Evolutionary conservation across 2,329 filamentous ascomycete species (phyloP).

Genomic region (Biscogniauxia sp.): DNA sequence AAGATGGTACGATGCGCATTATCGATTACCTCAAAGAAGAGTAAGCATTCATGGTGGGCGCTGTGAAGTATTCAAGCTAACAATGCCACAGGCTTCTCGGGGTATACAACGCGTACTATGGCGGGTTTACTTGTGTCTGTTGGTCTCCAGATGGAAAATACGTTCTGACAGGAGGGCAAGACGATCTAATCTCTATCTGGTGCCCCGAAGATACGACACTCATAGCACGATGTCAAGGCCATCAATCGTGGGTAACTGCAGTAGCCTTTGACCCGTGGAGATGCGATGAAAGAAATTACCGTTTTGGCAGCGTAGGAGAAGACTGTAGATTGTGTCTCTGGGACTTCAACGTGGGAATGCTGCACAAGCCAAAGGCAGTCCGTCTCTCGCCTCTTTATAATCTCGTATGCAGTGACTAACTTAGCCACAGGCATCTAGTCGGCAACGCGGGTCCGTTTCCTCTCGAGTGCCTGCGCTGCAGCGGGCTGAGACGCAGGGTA

Average conservation of each 20-base stretch:
- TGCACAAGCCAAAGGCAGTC: slow-evolving; percentile 84
- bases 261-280: slow-evolving; percentile 97
- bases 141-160: slow-evolving; percentile 98
- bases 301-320: slow-evolving; percentile 94
- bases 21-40: slow-evolving; percentile 91
- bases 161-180: slow-evolving; percentile 90
- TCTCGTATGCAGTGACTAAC: neutral
- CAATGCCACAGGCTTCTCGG: slow-evolving; percentile 65
- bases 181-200: slow-evolving; percentile 96
- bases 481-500: slow-evolving; percentile 61
- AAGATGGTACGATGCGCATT: slow-evolving; percentile 85
- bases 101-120: slow-evolving; percentile 88
- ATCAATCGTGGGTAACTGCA: slow-evolving; percentile 91
- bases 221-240: slow-evolving; percentile 89
- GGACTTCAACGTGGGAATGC: slow-evolving; percentile 97
- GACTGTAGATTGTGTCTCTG: slow-evolving; percentile 88
- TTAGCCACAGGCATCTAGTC: slow-evolving; percentile 45
- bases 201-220: slow-evolving; percentile 78
- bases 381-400: slow-evolving; percentile 37
- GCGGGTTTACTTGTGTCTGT: slow-evolving; percentile 86
- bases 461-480: slow-evolving; percentile 50
- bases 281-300: slow-evolving; percentile 92
- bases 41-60: slow-evolving; percentile 46
- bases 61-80: slow-evolving; percentile 2
- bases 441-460: slow-evolving; percentile 55